Evolutionary conservation across 140 eudicot genomes (phyloP).

Genomic region (Erigeron philadelphicus): DNA sequence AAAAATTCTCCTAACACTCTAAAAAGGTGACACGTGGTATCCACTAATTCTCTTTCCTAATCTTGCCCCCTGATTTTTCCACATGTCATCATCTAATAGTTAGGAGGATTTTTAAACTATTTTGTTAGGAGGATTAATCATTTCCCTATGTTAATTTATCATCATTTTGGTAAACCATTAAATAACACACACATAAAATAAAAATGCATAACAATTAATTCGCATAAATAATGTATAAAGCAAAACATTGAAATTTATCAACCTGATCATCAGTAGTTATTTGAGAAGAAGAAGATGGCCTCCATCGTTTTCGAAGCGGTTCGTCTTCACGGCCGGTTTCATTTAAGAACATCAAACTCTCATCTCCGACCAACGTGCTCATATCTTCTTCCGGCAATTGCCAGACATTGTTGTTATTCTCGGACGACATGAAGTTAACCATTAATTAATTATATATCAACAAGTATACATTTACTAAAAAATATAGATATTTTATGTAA

Average conservation of each 20-base stretch:
- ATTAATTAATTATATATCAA: background rate
- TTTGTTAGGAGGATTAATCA: too few species aligned
- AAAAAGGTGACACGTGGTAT: too few species aligned
- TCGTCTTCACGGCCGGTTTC: background rate
- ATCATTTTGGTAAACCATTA: too few species aligned
- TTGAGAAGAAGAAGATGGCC: slow-evolving; percentile 9
- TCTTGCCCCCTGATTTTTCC: too few species aligned
- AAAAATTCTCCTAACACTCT: too few species aligned
- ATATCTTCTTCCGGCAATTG: slow-evolving; percentile 24
- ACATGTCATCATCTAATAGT: too few species aligned
- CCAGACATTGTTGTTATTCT: slow-evolving; percentile 30
- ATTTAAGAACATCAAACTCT: background rate
- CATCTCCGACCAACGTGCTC: slow-evolving; percentile 5
- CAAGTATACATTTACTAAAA: too few species aligned
- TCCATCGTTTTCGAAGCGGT: slow-evolving; percentile 34
- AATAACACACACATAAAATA: too few species aligned
- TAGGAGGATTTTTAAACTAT: too few species aligned
- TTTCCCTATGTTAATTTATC: too few species aligned
- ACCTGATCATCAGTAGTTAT: slow-evolving; percentile 22
- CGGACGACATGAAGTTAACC: slow-evolving; percentile 19
- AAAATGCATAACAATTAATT: background rate
- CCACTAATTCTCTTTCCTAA: too few species aligned
- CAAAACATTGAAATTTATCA: background rate
- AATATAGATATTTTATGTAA: too few species aligned
- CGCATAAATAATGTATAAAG: background rate